phyloP scores from a whole-genome alignment of 306 rosid species.

The Cucumis sativus region DNA sequence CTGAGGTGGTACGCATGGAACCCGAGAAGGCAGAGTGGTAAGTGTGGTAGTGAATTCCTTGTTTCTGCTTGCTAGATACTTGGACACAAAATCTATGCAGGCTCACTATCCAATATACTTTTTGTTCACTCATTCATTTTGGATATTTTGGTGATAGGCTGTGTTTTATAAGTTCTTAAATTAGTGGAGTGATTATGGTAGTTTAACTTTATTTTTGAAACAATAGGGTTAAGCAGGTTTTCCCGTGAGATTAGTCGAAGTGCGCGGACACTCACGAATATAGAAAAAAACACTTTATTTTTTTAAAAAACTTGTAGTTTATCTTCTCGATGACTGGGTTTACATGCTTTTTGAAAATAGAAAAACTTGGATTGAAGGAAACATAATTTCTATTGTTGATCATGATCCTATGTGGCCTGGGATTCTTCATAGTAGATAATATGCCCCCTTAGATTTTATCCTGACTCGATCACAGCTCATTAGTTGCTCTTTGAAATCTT shows the following conservation, averaged over 20 bases:
- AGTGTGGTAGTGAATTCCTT: neutral
- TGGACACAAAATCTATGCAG: neutral
- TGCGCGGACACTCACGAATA: too few species aligned
- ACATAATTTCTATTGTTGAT: neutral
- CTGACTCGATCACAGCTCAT: neutral
- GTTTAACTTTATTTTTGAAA: neutral
- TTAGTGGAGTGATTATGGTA: neutral
- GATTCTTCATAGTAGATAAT: neutral
- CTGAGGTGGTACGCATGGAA: conserved; percentile 83
- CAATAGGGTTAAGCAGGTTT: neutral
- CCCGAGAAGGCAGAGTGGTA: conserved; percentile 95
- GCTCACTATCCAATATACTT: too few species aligned
- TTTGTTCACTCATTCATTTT: neutral
- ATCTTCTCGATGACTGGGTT: neutral
- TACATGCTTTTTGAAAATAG: neutral
- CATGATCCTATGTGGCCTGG: neutral
- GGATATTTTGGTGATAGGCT: neutral
- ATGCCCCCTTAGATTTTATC: neutral
- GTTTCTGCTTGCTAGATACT: neutral
- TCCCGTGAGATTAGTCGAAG: too few species aligned
- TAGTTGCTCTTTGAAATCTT: neutral
- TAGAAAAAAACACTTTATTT: too few species aligned
- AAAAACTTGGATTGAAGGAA: neutral
- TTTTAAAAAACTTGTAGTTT: neutral
- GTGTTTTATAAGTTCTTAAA: neutral